These are phyloP conservation scores for Prunus padus DNA, from an alignment of 306 rosid genomes.

Conservation along the genomic window DNA sequence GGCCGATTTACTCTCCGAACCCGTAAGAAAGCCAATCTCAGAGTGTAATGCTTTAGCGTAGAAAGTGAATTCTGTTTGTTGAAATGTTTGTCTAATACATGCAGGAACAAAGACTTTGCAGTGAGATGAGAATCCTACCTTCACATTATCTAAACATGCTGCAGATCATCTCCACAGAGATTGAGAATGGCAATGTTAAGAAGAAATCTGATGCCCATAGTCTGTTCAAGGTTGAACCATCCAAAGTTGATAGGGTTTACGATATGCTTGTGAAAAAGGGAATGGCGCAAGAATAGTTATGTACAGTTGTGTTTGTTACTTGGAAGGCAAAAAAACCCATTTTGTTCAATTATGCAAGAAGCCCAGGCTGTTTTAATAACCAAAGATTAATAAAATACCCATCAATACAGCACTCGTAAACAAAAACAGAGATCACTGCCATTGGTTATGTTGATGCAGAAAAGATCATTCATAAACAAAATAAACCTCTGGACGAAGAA, in stretches of 20 bases:
- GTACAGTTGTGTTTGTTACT: not conserved
- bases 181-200: constrained; percentile 54
- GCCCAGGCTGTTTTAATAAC: not conserved
- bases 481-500: no score
- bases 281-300: constrained; percentile 30
- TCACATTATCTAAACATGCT: constrained; percentile 68
- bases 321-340: not conserved
- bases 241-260: constrained; percentile 74
- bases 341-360: not conserved
- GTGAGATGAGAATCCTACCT: constrained; percentile 69
- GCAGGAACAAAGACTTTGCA: constrained; percentile 76
- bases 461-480: not conserved
- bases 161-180: constrained; percentile 50
- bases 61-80: no score
- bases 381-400: no score
- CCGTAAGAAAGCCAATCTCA: constrained; percentile 42
- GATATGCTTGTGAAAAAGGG: constrained; percentile 71
- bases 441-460: not conserved
- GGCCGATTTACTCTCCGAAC: constrained; percentile 64
- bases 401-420: no score
- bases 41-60: no score
- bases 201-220: constrained; percentile 64
- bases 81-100: not conserved
- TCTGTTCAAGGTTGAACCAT: constrained; percentile 64
- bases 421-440: no score